Conservation (phyloP, 1,284 basidiomycete species). For the Tilletia indica region DNA sequence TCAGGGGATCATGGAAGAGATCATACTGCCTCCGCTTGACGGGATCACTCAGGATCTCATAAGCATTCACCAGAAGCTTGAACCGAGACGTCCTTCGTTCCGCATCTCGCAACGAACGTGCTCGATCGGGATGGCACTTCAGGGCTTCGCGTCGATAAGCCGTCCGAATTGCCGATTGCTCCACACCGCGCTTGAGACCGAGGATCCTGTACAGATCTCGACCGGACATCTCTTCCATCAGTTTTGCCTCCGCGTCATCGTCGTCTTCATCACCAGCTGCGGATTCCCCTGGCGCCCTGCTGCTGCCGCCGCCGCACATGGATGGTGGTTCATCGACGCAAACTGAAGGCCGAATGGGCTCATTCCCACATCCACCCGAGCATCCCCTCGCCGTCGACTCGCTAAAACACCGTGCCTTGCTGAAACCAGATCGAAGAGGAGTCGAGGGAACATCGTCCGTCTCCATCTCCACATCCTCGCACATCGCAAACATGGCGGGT, state of each 20-base stretch:
- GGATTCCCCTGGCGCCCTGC: too few relatives aligned
- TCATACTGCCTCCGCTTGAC: constrained; percentile 11
- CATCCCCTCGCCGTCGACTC: not conserved
- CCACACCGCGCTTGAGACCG: not conserved
- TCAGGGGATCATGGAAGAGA: constrained; percentile 5
- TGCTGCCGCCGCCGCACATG: too few relatives aligned
- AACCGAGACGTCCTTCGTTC: constrained; percentile 13
- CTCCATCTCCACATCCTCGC: constrained; percentile 15
- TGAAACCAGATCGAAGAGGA: not conserved
- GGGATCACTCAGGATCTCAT: constrained; percentile 11
- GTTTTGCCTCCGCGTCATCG: not conserved
- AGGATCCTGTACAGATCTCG: constrained; percentile 14
- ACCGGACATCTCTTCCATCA: constrained; percentile 11
- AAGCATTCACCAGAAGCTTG: constrained; percentile 16
- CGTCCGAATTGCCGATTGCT: not conserved
- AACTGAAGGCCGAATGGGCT: not conserved
- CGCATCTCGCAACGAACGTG: constrained; percentile 11
- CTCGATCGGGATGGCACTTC: constrained; percentile 13
- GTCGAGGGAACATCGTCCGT: not conserved
- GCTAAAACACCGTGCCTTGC: not conserved
- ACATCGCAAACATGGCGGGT: constrained; percentile 2
- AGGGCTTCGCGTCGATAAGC: constrained; percentile 12
- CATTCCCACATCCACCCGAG: not conserved
- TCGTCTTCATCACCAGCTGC: not conserved
- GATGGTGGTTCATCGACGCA: not conserved